These are phyloP conservation scores for Eucalyptus marginata DNA, from an alignment of 345 rosid species.

Conservation along the genomic window DNA sequence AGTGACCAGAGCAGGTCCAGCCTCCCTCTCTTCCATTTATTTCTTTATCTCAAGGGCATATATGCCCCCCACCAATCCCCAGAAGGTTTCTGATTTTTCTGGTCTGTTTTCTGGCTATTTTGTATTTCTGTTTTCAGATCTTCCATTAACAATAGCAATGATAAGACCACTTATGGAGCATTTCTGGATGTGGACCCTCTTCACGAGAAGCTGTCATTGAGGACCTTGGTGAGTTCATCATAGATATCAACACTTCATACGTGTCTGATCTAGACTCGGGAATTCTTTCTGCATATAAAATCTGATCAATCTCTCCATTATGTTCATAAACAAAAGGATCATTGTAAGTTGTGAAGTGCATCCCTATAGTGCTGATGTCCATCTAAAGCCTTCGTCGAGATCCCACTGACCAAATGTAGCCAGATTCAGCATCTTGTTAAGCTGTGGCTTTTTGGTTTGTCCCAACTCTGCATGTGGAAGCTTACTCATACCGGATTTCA, in stretches of 20 bases:
- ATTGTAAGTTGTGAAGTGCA: too few species aligned
- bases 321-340: neutral
- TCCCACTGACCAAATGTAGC: neutral
- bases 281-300: neutral
- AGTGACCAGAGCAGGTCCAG: slow-evolving; percentile 68
- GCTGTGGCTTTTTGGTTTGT: neutral
- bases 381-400: neutral
- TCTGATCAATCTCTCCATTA: neutral
- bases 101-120: neutral
- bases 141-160: slow-evolving; percentile 6
- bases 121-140: slow-evolving; percentile 12
- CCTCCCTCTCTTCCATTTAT: neutral
- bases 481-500: neutral
- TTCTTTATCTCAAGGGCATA: neutral
- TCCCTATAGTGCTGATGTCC: neutral
- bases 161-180: slow-evolving; percentile 42
- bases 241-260: neutral
- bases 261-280: neutral
- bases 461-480: neutral
- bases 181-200: slow-evolving; percentile 40
- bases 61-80: neutral
- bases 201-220: slow-evolving; percentile 26
- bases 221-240: slow-evolving; percentile 33
- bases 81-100: neutral
- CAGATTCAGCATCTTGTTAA: neutral